phyloP scores from a whole-genome alignment of 2,329 filamentous ascomycete species.

The Ramichloridium luteum region DNA sequence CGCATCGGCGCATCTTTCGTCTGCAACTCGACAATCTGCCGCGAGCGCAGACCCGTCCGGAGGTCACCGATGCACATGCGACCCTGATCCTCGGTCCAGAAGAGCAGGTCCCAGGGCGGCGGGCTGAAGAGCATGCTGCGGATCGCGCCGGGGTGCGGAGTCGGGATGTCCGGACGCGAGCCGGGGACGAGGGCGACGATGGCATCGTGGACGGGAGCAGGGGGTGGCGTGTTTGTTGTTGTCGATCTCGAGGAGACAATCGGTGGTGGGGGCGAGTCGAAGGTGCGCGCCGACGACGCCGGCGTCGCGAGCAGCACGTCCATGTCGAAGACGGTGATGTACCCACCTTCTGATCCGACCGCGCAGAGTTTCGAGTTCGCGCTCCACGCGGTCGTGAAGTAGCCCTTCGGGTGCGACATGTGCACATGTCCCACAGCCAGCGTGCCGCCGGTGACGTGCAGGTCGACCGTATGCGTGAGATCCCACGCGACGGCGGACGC shows the following conservation, averaged over 20 bases:
- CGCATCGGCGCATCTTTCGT: conserved; percentile 44
- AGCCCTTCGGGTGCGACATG: conserved; percentile 24
- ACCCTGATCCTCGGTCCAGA: conserved; percentile 85
- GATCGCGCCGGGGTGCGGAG: conserved; percentile 53
- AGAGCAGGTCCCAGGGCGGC: conserved; percentile 75
- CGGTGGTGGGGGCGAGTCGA: too few species aligned
- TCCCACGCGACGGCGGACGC: conserved; percentile 28
- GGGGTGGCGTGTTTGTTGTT: too few species aligned
- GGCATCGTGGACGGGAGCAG: too few species aligned
- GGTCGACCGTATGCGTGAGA: conserved; percentile 28
- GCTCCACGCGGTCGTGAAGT: conserved; percentile 70
- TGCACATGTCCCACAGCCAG: conserved; percentile 31
- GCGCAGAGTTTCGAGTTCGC: conserved; percentile 58
- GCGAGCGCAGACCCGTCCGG: conserved; percentile 51
- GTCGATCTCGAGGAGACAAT: too few species aligned
- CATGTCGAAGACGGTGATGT: conserved; percentile 62
- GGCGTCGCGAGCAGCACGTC: conserved; percentile 30
- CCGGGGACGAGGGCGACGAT: conserved; percentile 67
- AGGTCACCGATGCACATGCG: conserved; percentile 63
- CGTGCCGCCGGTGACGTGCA: conserved; percentile 29
- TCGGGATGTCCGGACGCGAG: conserved; percentile 53
- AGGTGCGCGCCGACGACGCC: conserved; percentile 10
- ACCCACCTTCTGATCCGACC: conserved; percentile 67
- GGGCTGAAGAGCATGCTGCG: conserved; percentile 88
- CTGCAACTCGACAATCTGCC: conserved; percentile 57